phyloP scores from a whole-genome alignment of 805 yeast species.

The Candida germanica region DNA sequence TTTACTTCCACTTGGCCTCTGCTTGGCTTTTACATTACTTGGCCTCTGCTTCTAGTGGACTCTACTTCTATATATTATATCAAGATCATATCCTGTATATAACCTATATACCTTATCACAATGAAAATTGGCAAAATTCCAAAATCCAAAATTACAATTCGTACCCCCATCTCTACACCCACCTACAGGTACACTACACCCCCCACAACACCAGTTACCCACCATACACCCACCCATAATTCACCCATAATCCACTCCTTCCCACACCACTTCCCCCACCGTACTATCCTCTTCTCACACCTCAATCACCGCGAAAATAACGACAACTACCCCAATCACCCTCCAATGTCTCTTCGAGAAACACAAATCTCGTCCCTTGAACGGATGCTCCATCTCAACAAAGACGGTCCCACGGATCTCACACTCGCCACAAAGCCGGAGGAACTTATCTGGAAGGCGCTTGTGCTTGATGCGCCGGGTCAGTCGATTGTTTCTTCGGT shows the following conservation, averaged over 20 bases:
- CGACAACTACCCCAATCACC: conserved; percentile 1
- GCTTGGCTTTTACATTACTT: too few species aligned
- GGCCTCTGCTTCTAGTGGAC: too few species aligned
- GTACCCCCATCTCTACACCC: too few species aligned
- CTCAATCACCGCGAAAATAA: neutral
- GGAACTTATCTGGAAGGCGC: conserved; percentile 85
- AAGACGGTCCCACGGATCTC: conserved; percentile 52
- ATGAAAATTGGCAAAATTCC: too few species aligned
- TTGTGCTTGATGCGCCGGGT: conserved; percentile 76
- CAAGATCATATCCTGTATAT: too few species aligned
- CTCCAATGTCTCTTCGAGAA: neutral
- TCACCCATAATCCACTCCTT: neutral
- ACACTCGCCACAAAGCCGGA: conserved; percentile 53
- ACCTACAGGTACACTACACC: too few species aligned
- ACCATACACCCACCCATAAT: neutral
- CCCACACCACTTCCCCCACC: neutral
- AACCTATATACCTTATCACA: too few species aligned
- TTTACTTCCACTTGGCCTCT: too few species aligned
- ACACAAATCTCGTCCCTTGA: conserved; percentile 41
- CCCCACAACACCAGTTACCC: too few species aligned
- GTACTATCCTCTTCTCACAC: neutral
- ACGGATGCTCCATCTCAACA: conserved; percentile 82
- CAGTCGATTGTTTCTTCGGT: conserved; percentile 87
- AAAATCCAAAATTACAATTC: too few species aligned
- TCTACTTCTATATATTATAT: too few species aligned